Conservation (phyloP, 768 basidiomycete species). For the Lactarius evosmus region DNA sequence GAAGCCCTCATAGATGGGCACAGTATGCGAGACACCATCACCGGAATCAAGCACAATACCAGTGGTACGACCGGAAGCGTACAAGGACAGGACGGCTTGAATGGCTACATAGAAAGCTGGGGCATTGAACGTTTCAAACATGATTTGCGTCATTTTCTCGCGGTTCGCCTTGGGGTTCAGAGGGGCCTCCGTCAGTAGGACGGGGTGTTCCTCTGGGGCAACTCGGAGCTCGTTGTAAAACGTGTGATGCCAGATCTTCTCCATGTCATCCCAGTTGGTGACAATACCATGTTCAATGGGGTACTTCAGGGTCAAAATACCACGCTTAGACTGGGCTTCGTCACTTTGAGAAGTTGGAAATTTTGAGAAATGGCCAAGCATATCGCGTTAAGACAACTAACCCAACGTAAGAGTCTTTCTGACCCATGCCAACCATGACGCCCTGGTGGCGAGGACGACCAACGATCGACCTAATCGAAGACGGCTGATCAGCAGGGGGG, state of each 20-base stretch:
- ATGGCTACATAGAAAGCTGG: conserved; percentile 74
- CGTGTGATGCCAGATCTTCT: conserved; percentile 98
- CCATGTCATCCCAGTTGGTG: conserved; percentile 99
- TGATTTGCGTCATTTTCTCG: conserved; percentile 74
- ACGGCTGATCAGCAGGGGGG: neutral
- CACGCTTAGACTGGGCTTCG: conserved; percentile 91
- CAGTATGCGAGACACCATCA: conserved; percentile 94
- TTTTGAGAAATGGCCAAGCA: neutral
- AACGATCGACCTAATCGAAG: conserved; percentile 55
- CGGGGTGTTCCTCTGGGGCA: conserved; percentile 72
- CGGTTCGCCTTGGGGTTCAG: conserved; percentile 71
- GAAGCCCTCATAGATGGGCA: conserved; percentile 96
- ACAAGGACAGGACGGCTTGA: conserved; percentile 72
- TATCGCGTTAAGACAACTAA: conserved; percentile 33
- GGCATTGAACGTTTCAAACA: conserved; percentile 76
- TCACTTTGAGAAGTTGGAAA: conserved; percentile 46
- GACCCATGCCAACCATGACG: conserved; percentile 96
- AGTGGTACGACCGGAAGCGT: conserved; percentile 93
- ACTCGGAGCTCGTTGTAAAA: conserved; percentile 84
- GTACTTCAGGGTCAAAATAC: conserved; percentile 90
- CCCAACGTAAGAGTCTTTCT: conserved; percentile 97
- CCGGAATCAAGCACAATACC: conserved; percentile 94
- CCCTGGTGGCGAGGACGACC: conserved; percentile 92
- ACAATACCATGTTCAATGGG: conserved; percentile 93
- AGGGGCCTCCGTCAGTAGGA: conserved; percentile 67